A percentile compares a stretch with the other conserved stretches of the same genome.
Conservation (phyloP, 805 yeast species). For the Candida tammaniensis region DNA sequence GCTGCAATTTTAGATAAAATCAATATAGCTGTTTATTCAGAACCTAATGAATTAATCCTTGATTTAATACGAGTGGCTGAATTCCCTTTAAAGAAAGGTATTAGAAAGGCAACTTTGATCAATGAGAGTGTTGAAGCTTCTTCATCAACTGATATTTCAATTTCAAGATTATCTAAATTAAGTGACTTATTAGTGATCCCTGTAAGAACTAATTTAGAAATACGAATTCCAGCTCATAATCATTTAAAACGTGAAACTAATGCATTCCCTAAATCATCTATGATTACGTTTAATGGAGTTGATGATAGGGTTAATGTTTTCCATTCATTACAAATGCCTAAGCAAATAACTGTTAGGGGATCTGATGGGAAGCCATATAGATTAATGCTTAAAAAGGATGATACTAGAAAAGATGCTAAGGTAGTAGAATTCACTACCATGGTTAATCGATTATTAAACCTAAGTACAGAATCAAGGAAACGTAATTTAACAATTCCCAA, state of each 20-base stretch:
- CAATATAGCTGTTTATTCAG: not conserved
- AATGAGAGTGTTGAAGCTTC: too few species aligned
- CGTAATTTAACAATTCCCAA: constrained; percentile 70
- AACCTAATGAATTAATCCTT: constrained; percentile 22
- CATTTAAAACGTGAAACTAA: constrained; percentile 37
- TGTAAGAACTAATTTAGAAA: constrained; percentile 64
- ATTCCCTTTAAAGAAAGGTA: constrained; percentile 31
- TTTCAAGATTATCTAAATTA: constrained; percentile 27
- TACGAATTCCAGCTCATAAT: constrained; percentile 54
- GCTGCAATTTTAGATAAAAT: constrained; percentile 1
- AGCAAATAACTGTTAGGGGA: constrained; percentile 71
- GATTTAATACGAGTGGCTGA: constrained; percentile 44
- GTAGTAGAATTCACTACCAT: constrained; percentile 87
- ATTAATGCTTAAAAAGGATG: constrained; percentile 85
- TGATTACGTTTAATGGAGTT: constrained; percentile 56
- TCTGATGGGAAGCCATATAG: constrained; percentile 73
- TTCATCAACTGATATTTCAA: constrained; percentile 46
- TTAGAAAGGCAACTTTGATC: constrained; percentile 34
- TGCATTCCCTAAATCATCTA: constrained; percentile 45
- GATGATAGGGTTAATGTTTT: constrained; percentile 69
- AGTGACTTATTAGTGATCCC: constrained; percentile 65
- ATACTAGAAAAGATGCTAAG: constrained; percentile 91
- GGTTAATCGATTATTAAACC: constrained; percentile 68
- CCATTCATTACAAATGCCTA: constrained; percentile 83
- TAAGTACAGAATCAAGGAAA: constrained; percentile 69